Percentiles rank a stretch among this genome's conserved stretches.
phyloP scores from a whole-genome alignment of 495 filamentous ascomycete species.

The Tuber aestivum region DNA sequence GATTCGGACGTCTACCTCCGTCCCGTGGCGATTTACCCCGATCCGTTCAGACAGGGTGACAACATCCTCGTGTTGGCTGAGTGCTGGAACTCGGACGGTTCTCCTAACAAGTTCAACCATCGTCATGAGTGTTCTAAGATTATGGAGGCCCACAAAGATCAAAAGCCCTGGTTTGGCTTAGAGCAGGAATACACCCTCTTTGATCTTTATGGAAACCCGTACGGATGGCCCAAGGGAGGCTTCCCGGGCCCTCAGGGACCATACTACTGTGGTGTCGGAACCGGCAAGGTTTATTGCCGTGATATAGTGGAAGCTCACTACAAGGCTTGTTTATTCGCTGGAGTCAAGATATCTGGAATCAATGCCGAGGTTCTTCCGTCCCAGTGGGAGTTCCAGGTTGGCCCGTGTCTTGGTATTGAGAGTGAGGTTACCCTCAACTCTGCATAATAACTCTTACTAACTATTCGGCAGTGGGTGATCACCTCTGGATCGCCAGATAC shows the following conservation, averaged over 20 bases:
- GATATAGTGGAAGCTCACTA: constrained; percentile 98
- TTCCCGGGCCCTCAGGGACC: constrained; percentile 96
- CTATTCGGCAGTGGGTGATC: constrained; percentile 69
- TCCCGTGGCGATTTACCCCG: constrained; percentile 82
- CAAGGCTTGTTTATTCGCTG: constrained; percentile 89
- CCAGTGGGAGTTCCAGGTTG: constrained; percentile 99
- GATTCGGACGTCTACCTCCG: constrained; percentile 98
- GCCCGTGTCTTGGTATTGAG: constrained; percentile 85
- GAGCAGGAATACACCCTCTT: constrained; percentile 98
- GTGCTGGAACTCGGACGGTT: constrained; percentile 93
- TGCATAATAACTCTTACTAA: constrained; percentile 30
- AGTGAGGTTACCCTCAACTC: constrained; percentile 48
- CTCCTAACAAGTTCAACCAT: constrained; percentile 98
- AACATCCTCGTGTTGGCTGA: constrained; percentile 93
- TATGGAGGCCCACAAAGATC: constrained; percentile 78
- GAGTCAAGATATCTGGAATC: constrained; percentile 92
- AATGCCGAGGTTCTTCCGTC: constrained; percentile 99
- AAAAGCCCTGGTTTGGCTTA: constrained; percentile 94
- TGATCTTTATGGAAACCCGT: constrained; percentile 76
- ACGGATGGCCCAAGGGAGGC: constrained; percentile 93
- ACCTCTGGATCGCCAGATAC: constrained; percentile 96
- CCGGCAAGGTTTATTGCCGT: constrained; percentile 94
- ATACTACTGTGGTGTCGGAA: constrained; percentile 98
- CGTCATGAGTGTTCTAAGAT: constrained; percentile 79
- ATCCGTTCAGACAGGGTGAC: constrained; percentile 77